phyloP scores from a whole-genome alignment of 345 rosid genomes.

The Melaleuca alternifolia region DNA sequence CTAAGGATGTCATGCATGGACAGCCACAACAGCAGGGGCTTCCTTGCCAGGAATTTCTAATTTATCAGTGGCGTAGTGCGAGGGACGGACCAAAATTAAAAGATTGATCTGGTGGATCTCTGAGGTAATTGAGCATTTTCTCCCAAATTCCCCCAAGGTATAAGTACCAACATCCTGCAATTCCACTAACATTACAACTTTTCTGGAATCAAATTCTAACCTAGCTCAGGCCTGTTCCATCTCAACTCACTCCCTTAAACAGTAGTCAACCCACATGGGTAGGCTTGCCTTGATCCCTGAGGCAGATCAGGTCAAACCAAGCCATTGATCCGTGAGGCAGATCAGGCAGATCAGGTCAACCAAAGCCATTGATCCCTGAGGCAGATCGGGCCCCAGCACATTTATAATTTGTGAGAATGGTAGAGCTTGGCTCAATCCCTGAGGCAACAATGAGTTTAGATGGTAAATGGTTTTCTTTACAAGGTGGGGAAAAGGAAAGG shows the following conservation, averaged over 20 bases:
- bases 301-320: neutral
- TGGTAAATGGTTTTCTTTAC: neutral
- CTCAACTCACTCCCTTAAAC: neutral
- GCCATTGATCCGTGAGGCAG: neutral
- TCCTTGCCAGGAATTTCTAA: neutral
- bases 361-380: neutral
- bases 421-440: neutral
- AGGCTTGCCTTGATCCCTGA: neutral
- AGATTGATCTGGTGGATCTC: neutral
- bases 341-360: neutral
- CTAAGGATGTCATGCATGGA: neutral
- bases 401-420: neutral
- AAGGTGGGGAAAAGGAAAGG: neutral
- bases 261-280: neutral
- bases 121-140: neutral
- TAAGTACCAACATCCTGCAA: neutral
- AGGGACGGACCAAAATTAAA: neutral
- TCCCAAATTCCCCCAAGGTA: neutral
- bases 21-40: neutral
- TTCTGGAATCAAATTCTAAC: neutral
- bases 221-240: neutral
- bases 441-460: neutral
- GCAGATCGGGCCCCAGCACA: neutral
- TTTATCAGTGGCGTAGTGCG: neutral
- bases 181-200: neutral